phyloP scores from a whole-genome alignment of 805 yeast species.

The Yamadazyma sp. region DNA sequence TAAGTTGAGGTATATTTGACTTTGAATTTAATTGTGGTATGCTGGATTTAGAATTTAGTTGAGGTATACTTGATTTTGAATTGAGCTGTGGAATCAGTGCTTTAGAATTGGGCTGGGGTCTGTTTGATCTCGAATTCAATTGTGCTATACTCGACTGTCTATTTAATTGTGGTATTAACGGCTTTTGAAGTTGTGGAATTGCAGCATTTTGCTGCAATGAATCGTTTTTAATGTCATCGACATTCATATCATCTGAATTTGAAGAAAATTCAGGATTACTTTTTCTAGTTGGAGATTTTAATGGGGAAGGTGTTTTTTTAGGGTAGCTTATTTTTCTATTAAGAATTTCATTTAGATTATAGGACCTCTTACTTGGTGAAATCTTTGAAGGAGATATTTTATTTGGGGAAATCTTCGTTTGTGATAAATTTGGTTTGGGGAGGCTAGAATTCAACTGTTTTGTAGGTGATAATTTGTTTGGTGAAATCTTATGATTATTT shows the following conservation, averaged over 20 bases:
- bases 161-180: no score
- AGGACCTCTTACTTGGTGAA: conserved; percentile 40
- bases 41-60: neutral
- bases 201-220: no score
- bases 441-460: neutral
- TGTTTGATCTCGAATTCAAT: no score
- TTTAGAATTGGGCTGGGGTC: no score
- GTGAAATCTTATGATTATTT: neutral
- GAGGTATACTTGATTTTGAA: neutral
- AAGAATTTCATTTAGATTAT: conserved; percentile 32
- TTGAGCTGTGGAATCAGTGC: no score
- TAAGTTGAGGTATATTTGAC: neutral
- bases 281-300: no score
- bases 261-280: no score
- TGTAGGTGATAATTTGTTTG: conserved; percentile 6
- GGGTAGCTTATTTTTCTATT: conserved; percentile 13
- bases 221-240: no score
- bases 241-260: no score
- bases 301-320: conserved; percentile 14
- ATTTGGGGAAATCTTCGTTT: neutral
- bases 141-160: no score
- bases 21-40: conserved; percentile 4
- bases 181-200: no score
- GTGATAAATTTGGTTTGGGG: conserved; percentile 1
- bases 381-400: conserved; percentile 17